phyloP scores from a whole-genome alignment of 768 basidiomycete species.

The Naganishia antarctica region DNA sequence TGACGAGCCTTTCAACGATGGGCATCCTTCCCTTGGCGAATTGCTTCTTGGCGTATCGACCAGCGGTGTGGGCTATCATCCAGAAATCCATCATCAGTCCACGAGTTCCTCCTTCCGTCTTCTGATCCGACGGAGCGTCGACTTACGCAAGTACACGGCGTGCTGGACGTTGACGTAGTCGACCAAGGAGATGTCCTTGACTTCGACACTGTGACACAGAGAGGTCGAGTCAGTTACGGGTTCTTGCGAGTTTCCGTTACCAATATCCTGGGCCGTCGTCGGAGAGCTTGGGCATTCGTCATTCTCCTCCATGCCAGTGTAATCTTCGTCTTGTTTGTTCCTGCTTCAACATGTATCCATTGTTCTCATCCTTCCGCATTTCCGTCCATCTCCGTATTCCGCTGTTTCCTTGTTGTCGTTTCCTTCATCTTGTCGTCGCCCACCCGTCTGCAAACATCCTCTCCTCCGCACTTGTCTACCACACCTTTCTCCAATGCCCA shows the following conservation, averaged over 20 bases:
- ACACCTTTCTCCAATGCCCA: too few relatives aligned
- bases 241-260: too few relatives aligned
- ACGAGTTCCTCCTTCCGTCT: not conserved
- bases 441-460: too few relatives aligned
- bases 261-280: not conserved
- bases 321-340: not conserved
- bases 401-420: too few relatives aligned
- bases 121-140: not conserved
- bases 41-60: conserved; percentile 98
- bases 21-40: conserved; percentile 99
- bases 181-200: conserved; percentile 97
- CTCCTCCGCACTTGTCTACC: too few relatives aligned
- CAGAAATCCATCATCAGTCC: conserved; percentile 19
- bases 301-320: not conserved
- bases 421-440: too few relatives aligned
- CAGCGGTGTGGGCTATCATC: conserved; percentile 76
- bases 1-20: conserved; percentile 97
- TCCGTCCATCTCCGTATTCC: not conserved
- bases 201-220: conserved; percentile 69
- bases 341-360: not conserved
- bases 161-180: conserved; percentile 99
- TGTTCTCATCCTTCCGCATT: not conserved
- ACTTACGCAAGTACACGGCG: conserved; percentile 76
- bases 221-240: not conserved
- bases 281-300: not conserved